Percentiles rank a stretch among this genome's conserved stretches.
Evolutionary conservation across 2,329 filamentous ascomycete species (phyloP).

Genomic region (Claviceps cyperi): DNA sequence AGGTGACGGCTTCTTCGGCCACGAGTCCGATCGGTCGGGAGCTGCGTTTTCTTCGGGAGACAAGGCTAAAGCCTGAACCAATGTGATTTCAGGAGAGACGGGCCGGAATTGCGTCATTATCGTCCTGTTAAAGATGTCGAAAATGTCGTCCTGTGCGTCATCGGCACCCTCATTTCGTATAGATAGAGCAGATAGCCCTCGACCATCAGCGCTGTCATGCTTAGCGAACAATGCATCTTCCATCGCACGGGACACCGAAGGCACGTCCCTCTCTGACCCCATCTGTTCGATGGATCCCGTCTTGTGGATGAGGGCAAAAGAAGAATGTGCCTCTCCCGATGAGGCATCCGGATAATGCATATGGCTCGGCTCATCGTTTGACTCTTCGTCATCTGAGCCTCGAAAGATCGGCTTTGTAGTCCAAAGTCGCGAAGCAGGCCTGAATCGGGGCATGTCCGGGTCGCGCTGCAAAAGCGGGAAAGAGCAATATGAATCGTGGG

Average conservation of each 20-base stretch:
- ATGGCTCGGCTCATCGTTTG: slow-evolving; percentile 11
- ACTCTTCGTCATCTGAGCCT: slow-evolving; percentile 27
- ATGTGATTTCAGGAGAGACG: slow-evolving; percentile 32
- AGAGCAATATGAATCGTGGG: slow-evolving; percentile 61
- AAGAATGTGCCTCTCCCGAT: slow-evolving; percentile 23
- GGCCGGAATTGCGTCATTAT: slow-evolving; percentile 10
- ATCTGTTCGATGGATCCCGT: slow-evolving; percentile 37
- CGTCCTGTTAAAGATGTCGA: slow-evolving; percentile 12
- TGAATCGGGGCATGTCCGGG: slow-evolving; percentile 26
- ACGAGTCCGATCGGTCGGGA: not conserved
- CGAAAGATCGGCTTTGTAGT: slow-evolving; percentile 39
- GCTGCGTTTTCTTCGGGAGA: slow-evolving; percentile 2
- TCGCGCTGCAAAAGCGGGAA: slow-evolving; percentile 63
- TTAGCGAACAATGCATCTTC: slow-evolving; percentile 32
- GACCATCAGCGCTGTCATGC: slow-evolving; percentile 29
- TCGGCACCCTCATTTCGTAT: not conserved
- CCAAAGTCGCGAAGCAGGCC: slow-evolving; percentile 24
- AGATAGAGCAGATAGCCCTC: not conserved
- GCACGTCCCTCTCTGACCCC: slow-evolving; percentile 19
- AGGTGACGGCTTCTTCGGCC: slow-evolving; percentile 13
- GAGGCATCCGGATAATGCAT: slow-evolving; percentile 3
- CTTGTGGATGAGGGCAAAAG: slow-evolving; percentile 40
- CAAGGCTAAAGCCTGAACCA: slow-evolving; percentile 28
- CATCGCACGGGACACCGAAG: slow-evolving; percentile 8
- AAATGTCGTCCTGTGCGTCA: slow-evolving; percentile 27